These are phyloP conservation scores for Huntiella bhutanensis DNA, from an alignment of 2,329 filamentous ascomycete species.

Conservation along the genomic window DNA sequence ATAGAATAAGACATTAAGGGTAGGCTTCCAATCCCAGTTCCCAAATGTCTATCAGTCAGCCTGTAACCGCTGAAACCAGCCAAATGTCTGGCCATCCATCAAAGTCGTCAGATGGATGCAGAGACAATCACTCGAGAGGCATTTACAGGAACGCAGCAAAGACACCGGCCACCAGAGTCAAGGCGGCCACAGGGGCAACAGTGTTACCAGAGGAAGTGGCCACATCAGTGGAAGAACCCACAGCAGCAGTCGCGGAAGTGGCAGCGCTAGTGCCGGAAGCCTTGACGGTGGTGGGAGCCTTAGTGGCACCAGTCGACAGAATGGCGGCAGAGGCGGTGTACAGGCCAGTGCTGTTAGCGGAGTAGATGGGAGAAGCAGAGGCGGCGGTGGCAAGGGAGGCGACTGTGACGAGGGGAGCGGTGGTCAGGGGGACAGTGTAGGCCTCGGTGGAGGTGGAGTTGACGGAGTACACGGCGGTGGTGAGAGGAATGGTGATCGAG, in stretches of 20 bases:
- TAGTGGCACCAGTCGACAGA: background rate
- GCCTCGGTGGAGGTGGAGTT: slow-evolving; percentile 3
- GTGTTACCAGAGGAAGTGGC: slow-evolving; percentile 6
- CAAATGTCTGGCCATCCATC: too few species aligned
- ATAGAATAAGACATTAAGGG: background rate
- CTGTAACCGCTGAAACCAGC: background rate
- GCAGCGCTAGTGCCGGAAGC: background rate
- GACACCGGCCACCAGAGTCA: slow-evolving; percentile 10
- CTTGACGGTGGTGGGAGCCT: background rate
- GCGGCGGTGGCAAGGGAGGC: slow-evolving; percentile 3
- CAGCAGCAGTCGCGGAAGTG: background rate
- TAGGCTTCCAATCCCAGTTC: background rate
- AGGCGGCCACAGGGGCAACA: slow-evolving; percentile 8
- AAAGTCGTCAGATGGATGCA: too few species aligned
- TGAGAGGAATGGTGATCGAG: slow-evolving; percentile 10
- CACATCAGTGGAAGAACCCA: background rate
- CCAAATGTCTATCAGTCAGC: background rate
- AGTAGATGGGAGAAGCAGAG: background rate
- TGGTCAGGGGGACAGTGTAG: slow-evolving; percentile 1
- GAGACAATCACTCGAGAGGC: too few species aligned
- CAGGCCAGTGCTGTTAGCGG: slow-evolving; percentile 1
- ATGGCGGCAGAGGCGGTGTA: slow-evolving; percentile 7
- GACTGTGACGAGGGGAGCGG: slow-evolving; percentile 2
- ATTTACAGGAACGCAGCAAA: slow-evolving; percentile 12
- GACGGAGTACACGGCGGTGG: slow-evolving; percentile 7